phyloP scores from a whole-genome alignment of 2,329 filamentous ascomycete species.

The Penicillium sp. region DNA sequence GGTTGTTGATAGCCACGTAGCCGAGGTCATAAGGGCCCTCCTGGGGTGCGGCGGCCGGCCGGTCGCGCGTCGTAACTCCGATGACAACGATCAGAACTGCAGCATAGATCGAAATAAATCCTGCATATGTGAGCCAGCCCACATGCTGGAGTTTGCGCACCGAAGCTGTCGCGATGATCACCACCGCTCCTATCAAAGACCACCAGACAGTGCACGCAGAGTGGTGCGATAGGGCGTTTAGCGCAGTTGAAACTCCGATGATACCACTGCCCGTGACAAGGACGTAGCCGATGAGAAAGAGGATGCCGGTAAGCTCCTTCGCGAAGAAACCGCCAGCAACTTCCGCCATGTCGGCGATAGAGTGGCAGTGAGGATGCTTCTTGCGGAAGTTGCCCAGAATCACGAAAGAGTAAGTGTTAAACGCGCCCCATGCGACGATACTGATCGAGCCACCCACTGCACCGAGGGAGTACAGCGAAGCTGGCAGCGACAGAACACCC shows the following conservation, averaged over 20 bases:
- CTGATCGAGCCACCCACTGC: too few relatives aligned
- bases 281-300: slow-evolving; percentile 55
- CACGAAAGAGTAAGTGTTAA: too few relatives aligned
- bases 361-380: too few relatives aligned
- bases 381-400: too few relatives aligned
- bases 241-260: slow-evolving; percentile 56
- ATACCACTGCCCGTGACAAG: slow-evolving; percentile 58
- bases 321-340: too few relatives aligned
- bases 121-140: slow-evolving; percentile 60
- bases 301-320: too few relatives aligned
- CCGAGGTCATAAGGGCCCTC: slow-evolving; percentile 59
- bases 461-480: too few relatives aligned
- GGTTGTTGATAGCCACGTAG: slow-evolving; percentile 55
- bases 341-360: too few relatives aligned
- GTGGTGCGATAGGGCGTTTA: slow-evolving; percentile 56
- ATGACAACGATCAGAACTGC: slow-evolving; percentile 59
- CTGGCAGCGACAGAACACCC: too few relatives aligned
- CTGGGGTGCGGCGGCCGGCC: slow-evolving; percentile 60
- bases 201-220: slow-evolving; percentile 35
- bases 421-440: too few relatives aligned
- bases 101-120: slow-evolving; percentile 58
- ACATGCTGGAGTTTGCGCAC: slow-evolving; percentile 59
- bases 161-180: slow-evolving; percentile 39
- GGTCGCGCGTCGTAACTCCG: slow-evolving; percentile 57
- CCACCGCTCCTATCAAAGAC: slow-evolving; percentile 52